phyloP scores from a whole-genome alignment of 75 land plant genomes.

The Ceratopteris richardii region DNA sequence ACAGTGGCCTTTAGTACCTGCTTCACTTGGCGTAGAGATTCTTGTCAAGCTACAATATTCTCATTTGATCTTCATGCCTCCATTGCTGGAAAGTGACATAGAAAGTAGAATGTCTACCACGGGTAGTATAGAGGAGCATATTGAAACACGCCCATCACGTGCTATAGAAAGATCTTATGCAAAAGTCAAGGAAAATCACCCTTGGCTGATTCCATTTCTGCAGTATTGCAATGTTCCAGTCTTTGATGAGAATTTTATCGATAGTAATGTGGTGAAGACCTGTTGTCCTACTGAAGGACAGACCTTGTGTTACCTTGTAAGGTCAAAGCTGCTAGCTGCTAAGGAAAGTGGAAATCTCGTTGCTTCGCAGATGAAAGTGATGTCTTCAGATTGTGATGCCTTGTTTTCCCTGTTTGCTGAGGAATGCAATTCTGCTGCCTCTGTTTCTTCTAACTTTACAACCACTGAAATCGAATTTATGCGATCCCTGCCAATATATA shows the following conservation, averaged over 20 bases:
- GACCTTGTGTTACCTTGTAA: constrained; percentile 60
- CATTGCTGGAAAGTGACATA: constrained; percentile 13
- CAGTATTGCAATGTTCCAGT: constrained; percentile 66
- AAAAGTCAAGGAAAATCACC: constrained; percentile 32
- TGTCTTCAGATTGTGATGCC: constrained; percentile 46
- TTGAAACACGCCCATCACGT: no score
- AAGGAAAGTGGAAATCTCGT: constrained; percentile 60
- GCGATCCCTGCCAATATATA: constrained; percentile 70
- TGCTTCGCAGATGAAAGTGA: constrained; percentile 32
- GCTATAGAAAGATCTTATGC: constrained; percentile 21
- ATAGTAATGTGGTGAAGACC: constrained; percentile 34
- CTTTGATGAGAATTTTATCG: constrained; percentile 56
- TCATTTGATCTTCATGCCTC: constrained; percentile 69
- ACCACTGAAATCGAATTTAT: constrained; percentile 64
- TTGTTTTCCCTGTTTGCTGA: constrained; percentile 61
- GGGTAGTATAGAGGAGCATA: no score
- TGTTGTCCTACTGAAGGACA: constrained; percentile 41
- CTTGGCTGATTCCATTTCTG: constrained; percentile 74
- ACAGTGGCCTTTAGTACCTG: constrained; percentile 91
- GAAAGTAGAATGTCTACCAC: no score
- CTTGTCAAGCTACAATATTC: constrained; percentile 62
- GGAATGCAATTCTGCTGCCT: constrained; percentile 33
- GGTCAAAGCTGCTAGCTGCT: constrained; percentile 59
- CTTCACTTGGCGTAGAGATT: constrained; percentile 47
- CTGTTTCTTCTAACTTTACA: constrained; percentile 21